These are phyloP conservation scores for Cucurbita ficifolia DNA, from an alignment of 306 rosid genomes.

Conservation along the genomic window DNA sequence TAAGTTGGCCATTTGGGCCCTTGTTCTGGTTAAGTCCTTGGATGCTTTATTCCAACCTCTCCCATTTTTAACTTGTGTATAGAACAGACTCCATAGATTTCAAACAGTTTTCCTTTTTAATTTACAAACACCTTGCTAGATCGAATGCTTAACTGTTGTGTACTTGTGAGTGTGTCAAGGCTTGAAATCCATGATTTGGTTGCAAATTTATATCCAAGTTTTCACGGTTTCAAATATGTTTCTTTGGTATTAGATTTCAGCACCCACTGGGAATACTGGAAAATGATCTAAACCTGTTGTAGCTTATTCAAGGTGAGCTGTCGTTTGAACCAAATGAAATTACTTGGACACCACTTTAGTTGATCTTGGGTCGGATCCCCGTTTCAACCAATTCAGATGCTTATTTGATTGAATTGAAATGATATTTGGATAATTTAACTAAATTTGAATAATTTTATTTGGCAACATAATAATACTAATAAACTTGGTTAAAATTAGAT, in stretches of 20 bases:
- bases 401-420: not conserved
- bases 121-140: not conserved
- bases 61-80: constrained; percentile 46
- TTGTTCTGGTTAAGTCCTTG: constrained; percentile 17
- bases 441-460: not conserved
- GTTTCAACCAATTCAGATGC: not conserved
- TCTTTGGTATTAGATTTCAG: not conserved
- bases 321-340: not conserved
- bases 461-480: not conserved
- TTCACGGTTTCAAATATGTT: not conserved
- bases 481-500: not conserved
- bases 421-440: not conserved
- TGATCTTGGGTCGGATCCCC: no score
- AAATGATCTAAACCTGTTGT: not conserved
- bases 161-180: not conserved
- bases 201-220: not conserved
- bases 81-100: constrained; percentile 40
- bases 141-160: not conserved
- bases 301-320: not conserved
- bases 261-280: not conserved
- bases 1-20: constrained; percentile 17
- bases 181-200: not conserved
- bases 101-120: constrained; percentile 11
- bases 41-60: constrained; percentile 24
- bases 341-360: not conserved